A percentile compares a stretch with the other conserved stretches of the same genome.
These are phyloP conservation scores for Umbilicus rupestris DNA, from an alignment of 164 flowering plant species.

Conservation along the genomic window DNA sequence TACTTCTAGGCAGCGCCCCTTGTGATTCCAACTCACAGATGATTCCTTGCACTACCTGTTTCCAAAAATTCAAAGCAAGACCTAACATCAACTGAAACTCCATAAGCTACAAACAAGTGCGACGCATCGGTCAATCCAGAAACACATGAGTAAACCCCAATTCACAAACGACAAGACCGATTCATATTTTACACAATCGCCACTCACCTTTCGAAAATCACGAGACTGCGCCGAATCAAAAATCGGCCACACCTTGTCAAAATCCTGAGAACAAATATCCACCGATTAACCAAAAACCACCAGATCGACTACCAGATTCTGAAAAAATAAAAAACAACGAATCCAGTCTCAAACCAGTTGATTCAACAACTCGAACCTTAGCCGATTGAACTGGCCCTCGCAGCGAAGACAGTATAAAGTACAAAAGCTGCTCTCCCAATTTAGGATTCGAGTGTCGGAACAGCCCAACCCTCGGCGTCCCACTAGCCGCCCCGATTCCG, in stretches of 20 bases:
- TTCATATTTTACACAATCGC: background rate
- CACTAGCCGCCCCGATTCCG: conserved; percentile 36
- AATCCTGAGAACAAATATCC: conserved; percentile 50
- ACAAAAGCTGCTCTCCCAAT: conserved; percentile 92
- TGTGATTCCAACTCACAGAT: conserved; percentile 96
- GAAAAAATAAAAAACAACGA: background rate
- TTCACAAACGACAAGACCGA: background rate
- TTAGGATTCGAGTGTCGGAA: conserved; percentile 99
- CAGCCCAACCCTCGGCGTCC: conserved; percentile 68
- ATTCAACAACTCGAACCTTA: conserved; percentile 31
- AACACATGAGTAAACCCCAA: background rate
- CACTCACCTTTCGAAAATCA: conserved; percentile 84
- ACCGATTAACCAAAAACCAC: conserved; percentile 5
- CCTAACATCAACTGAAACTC: background rate
- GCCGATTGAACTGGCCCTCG: conserved; percentile 92
- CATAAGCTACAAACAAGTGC: background rate
- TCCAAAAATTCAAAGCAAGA: background rate
- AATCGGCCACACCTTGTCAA: conserved; percentile 99
- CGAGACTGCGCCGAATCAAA: conserved; percentile 93
- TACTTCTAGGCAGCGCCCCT: conserved; percentile 96
- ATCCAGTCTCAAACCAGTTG: background rate
- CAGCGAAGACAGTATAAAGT: conserved; percentile 83
- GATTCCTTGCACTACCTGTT: conserved; percentile 85
- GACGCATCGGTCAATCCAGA: background rate
- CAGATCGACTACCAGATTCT: conserved; percentile 2